A percentile compares a stretch with the other conserved stretches of the same genome.
Evolutionary conservation across 495 filamentous ascomycete species (phyloP).

Genomic region (Aspergillus funiculosus): DNA sequence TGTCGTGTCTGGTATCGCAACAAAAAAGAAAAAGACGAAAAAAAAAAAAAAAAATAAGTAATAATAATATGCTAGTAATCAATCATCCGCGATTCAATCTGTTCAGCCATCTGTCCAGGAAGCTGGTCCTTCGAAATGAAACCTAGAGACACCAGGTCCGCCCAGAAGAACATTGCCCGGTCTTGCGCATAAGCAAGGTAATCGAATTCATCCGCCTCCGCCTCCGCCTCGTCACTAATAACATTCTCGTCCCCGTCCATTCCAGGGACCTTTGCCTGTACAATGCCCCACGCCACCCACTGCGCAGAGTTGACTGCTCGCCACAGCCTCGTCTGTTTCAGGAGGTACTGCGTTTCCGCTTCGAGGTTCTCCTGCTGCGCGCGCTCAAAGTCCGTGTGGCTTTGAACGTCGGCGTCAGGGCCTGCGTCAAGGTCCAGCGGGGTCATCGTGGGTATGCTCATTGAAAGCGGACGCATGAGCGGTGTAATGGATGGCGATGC

Average conservation of each 20-base stretch:
- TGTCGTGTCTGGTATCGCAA: constrained; percentile 12
- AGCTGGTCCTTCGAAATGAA: constrained; percentile 67
- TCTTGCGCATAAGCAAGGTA: constrained; percentile 90
- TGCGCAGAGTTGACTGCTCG: constrained; percentile 77
- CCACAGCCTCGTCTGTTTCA: constrained; percentile 80
- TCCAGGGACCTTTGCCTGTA: constrained; percentile 81
- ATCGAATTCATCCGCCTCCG: constrained; percentile 70
- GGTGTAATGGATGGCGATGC: constrained; percentile 52
- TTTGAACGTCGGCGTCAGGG: constrained; percentile 18
- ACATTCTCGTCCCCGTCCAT: constrained; percentile 41
- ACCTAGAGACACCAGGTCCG: constrained; percentile 70
- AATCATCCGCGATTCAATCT: constrained; percentile 52
- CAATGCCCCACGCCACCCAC: constrained; percentile 95
- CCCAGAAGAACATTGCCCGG: constrained; percentile 87
- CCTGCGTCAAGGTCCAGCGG: constrained; percentile 34
- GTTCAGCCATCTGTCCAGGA: constrained; percentile 52
- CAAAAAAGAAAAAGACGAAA: constrained; percentile 1
- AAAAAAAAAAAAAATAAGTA: background rate
- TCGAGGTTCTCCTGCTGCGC: constrained; percentile 55
- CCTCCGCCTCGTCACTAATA: constrained; percentile 9
- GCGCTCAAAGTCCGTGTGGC: constrained; percentile 49
- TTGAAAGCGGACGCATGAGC: constrained; percentile 30
- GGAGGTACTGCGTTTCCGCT: constrained; percentile 56
- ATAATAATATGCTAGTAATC: constrained; percentile 39
- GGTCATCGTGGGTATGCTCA: constrained; percentile 27